Conservation (phyloP, 139 green algal genomes). For the Volvox africanus region DNA sequence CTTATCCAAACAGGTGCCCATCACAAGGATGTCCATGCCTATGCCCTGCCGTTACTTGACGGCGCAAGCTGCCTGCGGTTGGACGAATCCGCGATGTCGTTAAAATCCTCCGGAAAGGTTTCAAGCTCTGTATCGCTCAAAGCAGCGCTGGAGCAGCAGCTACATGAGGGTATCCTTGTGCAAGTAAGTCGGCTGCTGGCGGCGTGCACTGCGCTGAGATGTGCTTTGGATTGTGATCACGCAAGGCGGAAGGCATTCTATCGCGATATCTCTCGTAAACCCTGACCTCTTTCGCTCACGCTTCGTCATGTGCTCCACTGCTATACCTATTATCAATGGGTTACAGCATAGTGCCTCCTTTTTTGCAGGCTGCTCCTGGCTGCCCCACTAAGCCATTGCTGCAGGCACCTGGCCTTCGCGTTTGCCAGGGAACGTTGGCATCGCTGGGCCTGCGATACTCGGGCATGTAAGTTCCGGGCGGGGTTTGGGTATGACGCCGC, state of each 20-base stretch:
- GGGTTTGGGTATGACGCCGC: no score
- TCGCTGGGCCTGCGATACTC: slow-evolving; percentile 28
- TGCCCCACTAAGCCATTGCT: slow-evolving; percentile 22
- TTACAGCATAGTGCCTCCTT: no score
- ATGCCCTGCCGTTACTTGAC: slow-evolving; percentile 19
- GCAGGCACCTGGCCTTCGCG: background rate
- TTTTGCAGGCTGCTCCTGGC: slow-evolving; percentile 8
- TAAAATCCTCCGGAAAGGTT: background rate
- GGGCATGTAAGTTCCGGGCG: background rate
- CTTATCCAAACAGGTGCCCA: background rate
- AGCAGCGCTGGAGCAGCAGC: slow-evolving; percentile 18
- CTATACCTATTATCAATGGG: no score
- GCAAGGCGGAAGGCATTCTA: no score
- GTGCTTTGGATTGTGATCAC: no score
- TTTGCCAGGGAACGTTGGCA: background rate
- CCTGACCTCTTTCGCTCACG: no score
- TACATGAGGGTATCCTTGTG: background rate
- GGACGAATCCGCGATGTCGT: background rate
- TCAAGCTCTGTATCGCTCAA: background rate
- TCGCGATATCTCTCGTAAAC: no score
- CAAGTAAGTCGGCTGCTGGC: background rate
- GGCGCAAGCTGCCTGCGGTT: background rate
- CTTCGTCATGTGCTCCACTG: no score
- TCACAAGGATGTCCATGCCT: background rate
- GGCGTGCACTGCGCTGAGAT: no score